These are phyloP conservation scores for Orbilia brochopaga DNA, from an alignment of 2,329 filamentous ascomycete genomes.

Conservation along the genomic window DNA sequence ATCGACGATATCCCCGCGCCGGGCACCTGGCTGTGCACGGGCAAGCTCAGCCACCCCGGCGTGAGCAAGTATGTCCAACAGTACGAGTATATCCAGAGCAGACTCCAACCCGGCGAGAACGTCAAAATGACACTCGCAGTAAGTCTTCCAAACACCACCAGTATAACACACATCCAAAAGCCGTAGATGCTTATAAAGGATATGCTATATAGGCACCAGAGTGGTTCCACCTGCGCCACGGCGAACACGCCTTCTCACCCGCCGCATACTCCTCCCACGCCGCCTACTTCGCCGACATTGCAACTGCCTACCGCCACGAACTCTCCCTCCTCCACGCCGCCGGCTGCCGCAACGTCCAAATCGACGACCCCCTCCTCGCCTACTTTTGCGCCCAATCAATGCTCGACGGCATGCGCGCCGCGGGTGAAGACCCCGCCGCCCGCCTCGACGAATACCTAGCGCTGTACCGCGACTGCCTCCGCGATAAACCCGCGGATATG, in stretches of 20 bases:
- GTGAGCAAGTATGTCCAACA: slow-evolving; percentile 64
- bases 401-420: slow-evolving; percentile 71
- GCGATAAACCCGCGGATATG: slow-evolving; percentile 69
- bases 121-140: slow-evolving; percentile 72
- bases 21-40: slow-evolving; percentile 65
- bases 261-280: slow-evolving; percentile 66
- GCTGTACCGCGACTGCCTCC: slow-evolving; percentile 75
- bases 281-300: slow-evolving; percentile 71
- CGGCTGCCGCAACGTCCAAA: slow-evolving; percentile 70
- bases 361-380: slow-evolving; percentile 71
- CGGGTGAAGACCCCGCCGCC: slow-evolving; percentile 72
- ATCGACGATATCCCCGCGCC: slow-evolving; percentile 66
- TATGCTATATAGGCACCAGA: slow-evolving; percentile 31
- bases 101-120: slow-evolving; percentile 68
- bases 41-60: slow-evolving; percentile 61
- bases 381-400: slow-evolving; percentile 77
- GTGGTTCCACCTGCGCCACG: slow-evolving; percentile 53
- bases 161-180: not conserved
- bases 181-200: not conserved
- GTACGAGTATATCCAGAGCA: slow-evolving; percentile 67
- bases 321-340: slow-evolving; percentile 68
- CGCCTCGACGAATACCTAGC: slow-evolving; percentile 77
- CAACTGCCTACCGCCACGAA: slow-evolving; percentile 70
- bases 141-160: slow-evolving; percentile 2
- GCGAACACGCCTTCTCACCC: slow-evolving; percentile 64